phyloP scores from a whole-genome alignment of 2,329 filamentous ascomycete species.

The Acephala macrosclerotiorum region DNA sequence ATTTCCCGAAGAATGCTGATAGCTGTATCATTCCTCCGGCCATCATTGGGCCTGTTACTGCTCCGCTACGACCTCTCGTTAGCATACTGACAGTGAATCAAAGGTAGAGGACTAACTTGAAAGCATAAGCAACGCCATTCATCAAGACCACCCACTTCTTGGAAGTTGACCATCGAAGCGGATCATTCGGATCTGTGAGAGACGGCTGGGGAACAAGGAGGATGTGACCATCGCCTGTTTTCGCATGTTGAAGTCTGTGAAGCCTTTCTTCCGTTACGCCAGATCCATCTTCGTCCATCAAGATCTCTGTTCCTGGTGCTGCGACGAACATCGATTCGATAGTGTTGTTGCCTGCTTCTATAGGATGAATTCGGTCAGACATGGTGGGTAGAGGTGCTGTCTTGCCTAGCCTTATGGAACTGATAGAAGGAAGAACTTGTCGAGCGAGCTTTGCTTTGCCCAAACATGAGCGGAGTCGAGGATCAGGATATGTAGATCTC shows the following conservation, averaged over 20 bases:
- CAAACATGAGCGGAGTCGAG: not conserved
- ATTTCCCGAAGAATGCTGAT: conserved; percentile 27
- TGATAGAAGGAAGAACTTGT: not conserved
- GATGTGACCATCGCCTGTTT: conserved; percentile 18
- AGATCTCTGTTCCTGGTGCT: conserved; percentile 22
- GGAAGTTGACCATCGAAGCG: conserved; percentile 45
- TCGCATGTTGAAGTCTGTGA: conserved; percentile 19
- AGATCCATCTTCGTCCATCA: conserved; percentile 23
- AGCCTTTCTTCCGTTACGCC: conserved; percentile 19
- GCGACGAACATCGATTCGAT: conserved; percentile 19
- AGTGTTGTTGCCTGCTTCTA: not conserved
- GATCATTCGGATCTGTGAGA: conserved; percentile 38
- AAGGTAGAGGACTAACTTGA: conserved; percentile 7
- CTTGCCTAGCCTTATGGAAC: not conserved
- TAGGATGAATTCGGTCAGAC: not conserved
- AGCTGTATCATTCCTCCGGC: conserved; percentile 35
- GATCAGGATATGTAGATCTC: not conserved
- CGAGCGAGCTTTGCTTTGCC: not conserved
- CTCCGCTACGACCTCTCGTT: conserved; percentile 7
- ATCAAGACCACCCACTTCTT: conserved; percentile 15
- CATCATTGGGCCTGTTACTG: conserved; percentile 28
- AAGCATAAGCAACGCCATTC: conserved; percentile 25
- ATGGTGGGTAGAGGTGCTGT: not conserved
- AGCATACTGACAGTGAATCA: not conserved
- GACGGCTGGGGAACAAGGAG: conserved; percentile 20